Evolutionary conservation across 2,329 filamentous ascomycete species (phyloP).

Genomic region (Coleophoma crateriformis): DNA sequence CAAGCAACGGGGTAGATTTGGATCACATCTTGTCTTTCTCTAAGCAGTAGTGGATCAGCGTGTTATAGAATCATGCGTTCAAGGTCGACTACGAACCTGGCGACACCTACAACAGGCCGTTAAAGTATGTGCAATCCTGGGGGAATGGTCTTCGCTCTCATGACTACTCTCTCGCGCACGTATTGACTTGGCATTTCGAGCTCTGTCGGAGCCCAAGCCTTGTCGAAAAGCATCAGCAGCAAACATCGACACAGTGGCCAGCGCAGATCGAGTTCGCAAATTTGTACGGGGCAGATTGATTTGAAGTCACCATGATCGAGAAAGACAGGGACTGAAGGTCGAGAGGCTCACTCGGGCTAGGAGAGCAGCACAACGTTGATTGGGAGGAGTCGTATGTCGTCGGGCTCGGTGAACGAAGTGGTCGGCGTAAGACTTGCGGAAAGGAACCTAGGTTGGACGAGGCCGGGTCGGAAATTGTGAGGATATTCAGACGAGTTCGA

Average conservation of each 20-base stretch:
- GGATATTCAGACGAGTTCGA: too few species aligned
- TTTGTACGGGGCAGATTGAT: too few species aligned
- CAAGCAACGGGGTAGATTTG: slow-evolving; percentile 82
- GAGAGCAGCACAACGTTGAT: background rate
- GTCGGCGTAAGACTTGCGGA: too few species aligned
- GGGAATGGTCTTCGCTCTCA: slow-evolving; percentile 45
- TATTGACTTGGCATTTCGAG: slow-evolving; percentile 22
- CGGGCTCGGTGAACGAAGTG: too few species aligned
- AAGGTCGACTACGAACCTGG: slow-evolving; percentile 48
- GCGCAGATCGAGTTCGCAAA: too few species aligned
- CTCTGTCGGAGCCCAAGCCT: slow-evolving; percentile 36
- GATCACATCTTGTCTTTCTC: slow-evolving; percentile 96
- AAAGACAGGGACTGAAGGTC: background rate
- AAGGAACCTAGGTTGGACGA: too few species aligned
- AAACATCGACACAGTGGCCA: slow-evolving; percentile 42
- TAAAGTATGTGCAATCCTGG: slow-evolving; percentile 70
- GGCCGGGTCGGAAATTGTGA: too few species aligned
- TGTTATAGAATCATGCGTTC: slow-evolving; percentile 3
- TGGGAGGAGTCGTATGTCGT: too few species aligned
- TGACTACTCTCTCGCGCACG: slow-evolving; percentile 24
- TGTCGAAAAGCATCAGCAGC: slow-evolving; percentile 54
- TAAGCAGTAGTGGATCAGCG: slow-evolving; percentile 29
- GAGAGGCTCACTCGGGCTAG: background rate
- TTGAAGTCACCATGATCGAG: background rate
- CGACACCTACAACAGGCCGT: slow-evolving; percentile 77